phyloP scores from a whole-genome alignment of 2,329 filamentous ascomycete genomes.

The Colletotrichum gigasporum region DNA sequence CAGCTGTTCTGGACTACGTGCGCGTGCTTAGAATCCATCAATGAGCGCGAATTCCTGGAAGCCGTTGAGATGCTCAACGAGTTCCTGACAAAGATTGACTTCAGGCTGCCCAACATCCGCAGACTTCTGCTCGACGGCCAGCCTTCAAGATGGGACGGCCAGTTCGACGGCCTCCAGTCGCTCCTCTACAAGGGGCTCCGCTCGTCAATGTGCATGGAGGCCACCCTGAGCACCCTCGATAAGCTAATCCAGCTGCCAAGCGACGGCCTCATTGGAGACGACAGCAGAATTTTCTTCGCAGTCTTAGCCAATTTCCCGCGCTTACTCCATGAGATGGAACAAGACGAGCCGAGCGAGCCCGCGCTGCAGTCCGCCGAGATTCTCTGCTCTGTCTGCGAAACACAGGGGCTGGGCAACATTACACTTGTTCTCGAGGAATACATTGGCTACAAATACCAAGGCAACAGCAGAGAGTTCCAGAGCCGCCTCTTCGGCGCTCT shows the following conservation, averaged over 20 bases:
- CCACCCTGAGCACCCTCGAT: conserved; percentile 81
- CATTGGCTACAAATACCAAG: conserved; percentile 70
- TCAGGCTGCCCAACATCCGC: conserved; percentile 75
- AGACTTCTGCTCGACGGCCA: conserved; percentile 79
- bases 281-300: conserved; percentile 83
- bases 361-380: conserved; percentile 72
- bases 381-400: conserved; percentile 77
- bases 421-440: conserved; percentile 76
- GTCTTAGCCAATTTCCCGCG: conserved; percentile 92
- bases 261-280: conserved; percentile 82
- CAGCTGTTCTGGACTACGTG: conserved; percentile 98
- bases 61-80: conserved; percentile 91
- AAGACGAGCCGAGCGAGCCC: conserved; percentile 62
- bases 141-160: conserved; percentile 87
- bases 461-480: conserved; percentile 78
- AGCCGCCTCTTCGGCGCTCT: conserved; percentile 78
- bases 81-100: conserved; percentile 84
- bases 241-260: conserved; percentile 81
- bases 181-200: conserved; percentile 92
- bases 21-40: conserved; percentile 95
- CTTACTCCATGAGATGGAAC: conserved; percentile 83
- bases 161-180: conserved; percentile 86
- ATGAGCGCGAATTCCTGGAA: conserved; percentile 93
- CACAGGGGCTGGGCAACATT: conserved; percentile 74
- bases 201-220: conserved; percentile 83